phyloP scores from a whole-genome alignment of 306 rosid species.

The Rosa chinensis region DNA sequence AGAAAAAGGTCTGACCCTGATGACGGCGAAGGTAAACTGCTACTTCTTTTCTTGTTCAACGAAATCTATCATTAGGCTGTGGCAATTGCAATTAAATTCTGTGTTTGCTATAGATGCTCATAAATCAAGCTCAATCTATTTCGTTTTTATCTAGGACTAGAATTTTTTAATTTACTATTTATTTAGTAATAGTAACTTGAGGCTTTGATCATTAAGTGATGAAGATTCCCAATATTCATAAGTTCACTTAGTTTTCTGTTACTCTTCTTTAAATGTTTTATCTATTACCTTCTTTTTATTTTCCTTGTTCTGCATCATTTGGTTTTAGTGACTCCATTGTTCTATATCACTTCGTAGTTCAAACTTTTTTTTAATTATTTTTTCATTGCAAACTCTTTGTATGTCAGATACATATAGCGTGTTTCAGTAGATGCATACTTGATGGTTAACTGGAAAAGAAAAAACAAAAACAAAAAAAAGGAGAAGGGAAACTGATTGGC shows the following conservation, averaged over 20 bases:
- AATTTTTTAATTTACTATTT: background rate
- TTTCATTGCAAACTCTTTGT: background rate
- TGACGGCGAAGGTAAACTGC: slow-evolving; percentile 52
- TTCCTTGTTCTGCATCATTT: background rate
- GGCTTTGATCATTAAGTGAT: background rate
- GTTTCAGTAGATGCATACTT: background rate
- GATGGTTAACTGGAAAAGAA: background rate
- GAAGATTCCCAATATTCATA: background rate
- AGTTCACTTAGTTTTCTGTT: background rate
- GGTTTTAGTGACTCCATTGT: background rate
- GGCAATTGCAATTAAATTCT: background rate
- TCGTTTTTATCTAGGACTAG: background rate
- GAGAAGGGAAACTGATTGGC: background rate
- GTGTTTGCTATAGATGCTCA: background rate
- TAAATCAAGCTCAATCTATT: background rate
- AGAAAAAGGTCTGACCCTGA: slow-evolving; percentile 31
- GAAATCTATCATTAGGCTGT: background rate
- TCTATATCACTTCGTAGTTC: background rate
- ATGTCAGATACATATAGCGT: background rate
- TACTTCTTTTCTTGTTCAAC: background rate
- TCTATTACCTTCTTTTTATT: background rate
- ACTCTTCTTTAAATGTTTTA: too few relatives aligned
- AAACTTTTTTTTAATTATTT: too few relatives aligned
- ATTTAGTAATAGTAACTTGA: background rate
- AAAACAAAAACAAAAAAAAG: background rate